Conservation (phyloP, 306 rosid genomes). For the Arachis hypogaea region DNA sequence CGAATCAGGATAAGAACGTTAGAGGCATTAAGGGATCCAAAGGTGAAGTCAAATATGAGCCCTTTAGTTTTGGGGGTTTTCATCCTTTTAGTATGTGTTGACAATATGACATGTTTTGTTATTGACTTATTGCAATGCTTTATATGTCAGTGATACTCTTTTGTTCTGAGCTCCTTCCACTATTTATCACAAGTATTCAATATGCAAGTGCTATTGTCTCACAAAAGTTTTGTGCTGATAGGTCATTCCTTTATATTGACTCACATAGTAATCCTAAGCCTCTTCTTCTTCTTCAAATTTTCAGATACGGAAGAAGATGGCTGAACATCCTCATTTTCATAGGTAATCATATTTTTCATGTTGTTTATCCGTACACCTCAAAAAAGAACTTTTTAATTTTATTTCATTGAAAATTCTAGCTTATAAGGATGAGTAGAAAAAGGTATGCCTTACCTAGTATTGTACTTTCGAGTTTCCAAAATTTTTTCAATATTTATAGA, state of each 20-base stretch:
- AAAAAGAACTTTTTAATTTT: neutral
- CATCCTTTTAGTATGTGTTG: conserved; percentile 8
- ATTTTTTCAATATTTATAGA: conserved; percentile 13
- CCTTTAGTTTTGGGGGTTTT: conserved; percentile 43
- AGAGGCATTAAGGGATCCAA: conserved; percentile 85
- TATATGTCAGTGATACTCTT: neutral
- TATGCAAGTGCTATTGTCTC: conserved; percentile 11
- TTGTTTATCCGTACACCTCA: neutral
- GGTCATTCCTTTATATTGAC: conserved; percentile 2
- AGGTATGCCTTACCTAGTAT: neutral
- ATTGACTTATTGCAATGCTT: conserved; percentile 24
- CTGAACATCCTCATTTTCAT: conserved; percentile 64
- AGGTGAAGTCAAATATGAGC: conserved; percentile 91
- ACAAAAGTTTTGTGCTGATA: conserved; percentile 11
- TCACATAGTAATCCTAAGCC: conserved; percentile 19
- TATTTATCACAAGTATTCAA: conserved; percentile 14
- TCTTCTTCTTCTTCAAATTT: conserved; percentile 33
- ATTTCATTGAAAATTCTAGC: neutral
- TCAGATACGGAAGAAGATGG: conserved; percentile 85
- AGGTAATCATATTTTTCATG: conserved; percentile 52
- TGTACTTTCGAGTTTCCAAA: conserved; percentile 9
- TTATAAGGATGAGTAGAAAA: neutral
- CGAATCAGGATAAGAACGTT: conserved; percentile 70
- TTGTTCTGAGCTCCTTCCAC: conserved; percentile 21
- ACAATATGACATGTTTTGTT: conserved; percentile 6